Conservation (phyloP, 2,329 filamentous ascomycete species). For the Penicillium sumatraense region DNA sequence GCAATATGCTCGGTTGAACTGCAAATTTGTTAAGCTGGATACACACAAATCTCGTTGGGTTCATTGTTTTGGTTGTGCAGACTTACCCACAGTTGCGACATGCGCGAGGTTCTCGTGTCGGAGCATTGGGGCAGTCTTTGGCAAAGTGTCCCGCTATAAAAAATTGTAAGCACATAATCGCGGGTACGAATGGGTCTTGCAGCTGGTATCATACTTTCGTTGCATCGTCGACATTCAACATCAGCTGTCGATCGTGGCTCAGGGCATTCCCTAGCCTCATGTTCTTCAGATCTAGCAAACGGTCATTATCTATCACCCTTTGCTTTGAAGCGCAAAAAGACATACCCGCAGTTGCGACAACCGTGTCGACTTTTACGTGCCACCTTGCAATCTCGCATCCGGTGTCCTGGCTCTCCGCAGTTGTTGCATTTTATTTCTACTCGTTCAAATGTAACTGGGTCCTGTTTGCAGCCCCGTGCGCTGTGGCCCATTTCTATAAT, state of each 20-base stretch:
- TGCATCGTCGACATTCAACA: conserved; percentile 52
- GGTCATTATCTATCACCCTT: conserved; percentile 20
- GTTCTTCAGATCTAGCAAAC: conserved; percentile 43
- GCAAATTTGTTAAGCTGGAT: conserved; percentile 21
- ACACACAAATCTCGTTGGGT: not conserved
- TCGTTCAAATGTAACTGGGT: conserved; percentile 44
- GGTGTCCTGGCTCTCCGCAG: conserved; percentile 53
- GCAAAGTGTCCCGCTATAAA: conserved; percentile 49
- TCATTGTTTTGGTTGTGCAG: not conserved
- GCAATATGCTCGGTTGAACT: conserved; percentile 49
- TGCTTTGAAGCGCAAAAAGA: not conserved
- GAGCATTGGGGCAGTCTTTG: conserved; percentile 49
- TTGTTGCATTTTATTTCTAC: conserved; percentile 56
- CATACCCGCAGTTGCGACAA: conserved; percentile 60
- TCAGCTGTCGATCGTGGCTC: conserved; percentile 49
- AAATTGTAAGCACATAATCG: conserved; percentile 11
- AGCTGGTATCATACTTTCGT: conserved; percentile 36
- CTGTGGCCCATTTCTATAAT: conserved; percentile 54
- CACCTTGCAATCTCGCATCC: conserved; percentile 53
- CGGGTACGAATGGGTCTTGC: not conserved
- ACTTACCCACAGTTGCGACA: conserved; percentile 53
- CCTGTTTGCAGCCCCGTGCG: conserved; percentile 53
- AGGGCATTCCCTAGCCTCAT: conserved; percentile 54
- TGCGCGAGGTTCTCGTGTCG: conserved; percentile 34
- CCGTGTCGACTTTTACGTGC: conserved; percentile 42